Percentiles rank a stretch among this genome's conserved stretches.
These are phyloP conservation scores for Fusarium sp. DNA, from an alignment of 2,329 filamentous ascomycete genomes.

Conservation along the genomic window DNA sequence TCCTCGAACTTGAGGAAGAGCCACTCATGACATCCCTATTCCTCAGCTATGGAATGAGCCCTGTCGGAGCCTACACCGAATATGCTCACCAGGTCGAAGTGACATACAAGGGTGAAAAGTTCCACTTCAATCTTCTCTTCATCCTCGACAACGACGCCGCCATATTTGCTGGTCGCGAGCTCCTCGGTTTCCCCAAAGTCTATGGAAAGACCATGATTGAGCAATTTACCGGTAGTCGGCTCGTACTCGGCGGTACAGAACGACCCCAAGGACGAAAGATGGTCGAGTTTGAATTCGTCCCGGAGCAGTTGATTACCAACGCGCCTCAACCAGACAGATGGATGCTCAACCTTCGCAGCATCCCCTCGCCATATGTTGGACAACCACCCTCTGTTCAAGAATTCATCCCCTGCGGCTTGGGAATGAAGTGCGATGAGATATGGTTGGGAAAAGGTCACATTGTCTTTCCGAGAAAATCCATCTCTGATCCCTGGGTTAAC, in stretches of 20 bases:
- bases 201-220: conserved; percentile 14
- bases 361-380: conserved; percentile 9
- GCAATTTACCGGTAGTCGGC: conserved; percentile 8
- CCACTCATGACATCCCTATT: conserved; percentile 16
- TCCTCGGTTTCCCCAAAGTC: conserved; percentile 20
- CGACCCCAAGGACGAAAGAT: conserved; percentile 11
- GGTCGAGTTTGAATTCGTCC: conserved; percentile 23
- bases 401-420: neutral
- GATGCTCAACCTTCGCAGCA: conserved; percentile 21
- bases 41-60: conserved; percentile 15
- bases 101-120: conserved; percentile 17
- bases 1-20: conserved; percentile 20
- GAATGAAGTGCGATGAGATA: neutral
- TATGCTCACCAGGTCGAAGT: conserved; percentile 25
- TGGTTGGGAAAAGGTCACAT: conserved; percentile 9
- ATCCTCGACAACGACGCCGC: conserved; percentile 24
- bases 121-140: conserved; percentile 15
- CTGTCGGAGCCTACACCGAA: conserved; percentile 13
- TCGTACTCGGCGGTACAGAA: conserved; percentile 8
- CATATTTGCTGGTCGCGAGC: conserved; percentile 21
- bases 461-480: conserved; percentile 11
- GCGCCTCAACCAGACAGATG: conserved; percentile 13
- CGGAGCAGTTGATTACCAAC: conserved; percentile 3
- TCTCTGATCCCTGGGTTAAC: conserved; percentile 18
- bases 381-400: conserved; percentile 11